Evolutionary conservation across 2,329 filamentous ascomycete species (phyloP).

Genomic region (Pezicula carpinea): DNA sequence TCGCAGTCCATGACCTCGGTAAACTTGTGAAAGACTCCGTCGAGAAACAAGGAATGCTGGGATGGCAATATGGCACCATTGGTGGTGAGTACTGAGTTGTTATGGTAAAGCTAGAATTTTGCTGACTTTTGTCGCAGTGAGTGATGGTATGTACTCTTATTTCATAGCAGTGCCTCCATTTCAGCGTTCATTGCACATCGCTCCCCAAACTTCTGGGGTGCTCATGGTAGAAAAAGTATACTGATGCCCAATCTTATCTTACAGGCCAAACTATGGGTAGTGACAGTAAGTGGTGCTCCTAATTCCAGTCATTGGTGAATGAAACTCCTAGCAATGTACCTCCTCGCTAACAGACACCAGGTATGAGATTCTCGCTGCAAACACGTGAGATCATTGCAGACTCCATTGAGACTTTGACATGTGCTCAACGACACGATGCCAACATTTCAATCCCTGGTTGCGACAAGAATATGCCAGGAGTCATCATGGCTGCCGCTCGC

Average conservation of each 20-base stretch:
- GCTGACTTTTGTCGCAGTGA: too few species aligned
- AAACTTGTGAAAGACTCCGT: constrained; percentile 82
- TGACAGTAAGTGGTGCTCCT: constrained; percentile 54
- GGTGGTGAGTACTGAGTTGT: constrained; percentile 45
- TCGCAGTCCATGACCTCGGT: constrained; percentile 75
- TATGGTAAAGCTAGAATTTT: too few species aligned
- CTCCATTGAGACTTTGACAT: constrained; percentile 89
- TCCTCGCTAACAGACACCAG: constrained; percentile 38
- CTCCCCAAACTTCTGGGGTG: too few species aligned
- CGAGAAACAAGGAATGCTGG: constrained; percentile 79
- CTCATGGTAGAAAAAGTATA: not conserved
- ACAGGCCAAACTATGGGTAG: constrained; percentile 87
- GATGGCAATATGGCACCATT: constrained; percentile 91
- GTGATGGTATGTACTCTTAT: too few species aligned
- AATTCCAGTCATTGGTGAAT: not conserved
- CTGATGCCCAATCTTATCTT: not conserved
- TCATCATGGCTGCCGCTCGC: constrained; percentile 83
- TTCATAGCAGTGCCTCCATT: too few species aligned
- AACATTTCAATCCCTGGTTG: constrained; percentile 91
- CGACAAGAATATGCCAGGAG: constrained; percentile 97
- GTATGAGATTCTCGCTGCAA: constrained; percentile 91
- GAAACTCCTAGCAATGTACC: too few species aligned
- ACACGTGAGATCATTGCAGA: constrained; percentile 90
- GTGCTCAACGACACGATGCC: constrained; percentile 86
- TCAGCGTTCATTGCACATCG: too few species aligned